A percentile compares a stretch with the other conserved stretches of the same genome.
Conservation (phyloP, 352 stramenopile genomes). For the Globisporangium nagaii region DNA sequence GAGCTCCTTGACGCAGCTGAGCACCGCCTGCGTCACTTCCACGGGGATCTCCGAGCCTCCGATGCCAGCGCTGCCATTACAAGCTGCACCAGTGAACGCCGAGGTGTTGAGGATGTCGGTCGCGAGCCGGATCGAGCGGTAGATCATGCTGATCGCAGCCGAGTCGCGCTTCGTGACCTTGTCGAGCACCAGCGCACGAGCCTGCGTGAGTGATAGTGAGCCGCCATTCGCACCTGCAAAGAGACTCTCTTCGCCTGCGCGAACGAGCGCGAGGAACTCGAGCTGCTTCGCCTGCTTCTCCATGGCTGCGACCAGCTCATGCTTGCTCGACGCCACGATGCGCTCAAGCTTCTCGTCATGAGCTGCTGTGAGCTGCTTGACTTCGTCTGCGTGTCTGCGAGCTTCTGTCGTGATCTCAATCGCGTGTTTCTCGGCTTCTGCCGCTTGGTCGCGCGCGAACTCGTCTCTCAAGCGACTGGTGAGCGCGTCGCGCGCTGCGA, state of each 20-base stretch:
- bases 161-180: conserved; percentile 55
- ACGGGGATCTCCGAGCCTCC: conserved; percentile 33
- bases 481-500: neutral
- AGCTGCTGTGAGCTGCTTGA: neutral
- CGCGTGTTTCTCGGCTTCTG: neutral
- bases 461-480: neutral
- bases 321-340: conserved; percentile 3
- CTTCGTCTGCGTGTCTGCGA: neutral
- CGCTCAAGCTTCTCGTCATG: neutral
- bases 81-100: conserved; percentile 13
- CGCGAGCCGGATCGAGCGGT: conserved; percentile 56
- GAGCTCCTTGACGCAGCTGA: conserved; percentile 65
- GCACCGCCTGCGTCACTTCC: conserved; percentile 51
- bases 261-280: conserved; percentile 26
- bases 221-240: neutral
- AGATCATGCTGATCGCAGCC: conserved; percentile 53
- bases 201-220: conserved; percentile 10
- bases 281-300: conserved; percentile 44
- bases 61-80: neutral
- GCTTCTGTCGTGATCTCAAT: neutral
- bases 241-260: conserved; percentile 5
- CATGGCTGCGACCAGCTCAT: conserved; percentile 19
- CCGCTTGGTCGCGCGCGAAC: neutral
- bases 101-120: conserved; percentile 61
- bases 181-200: conserved; percentile 34